Percentiles rank a stretch among this genome's conserved stretches.
Conservation (phyloP, 257 asterid genomes). For the Fraxinus cuspidata region DNA sequence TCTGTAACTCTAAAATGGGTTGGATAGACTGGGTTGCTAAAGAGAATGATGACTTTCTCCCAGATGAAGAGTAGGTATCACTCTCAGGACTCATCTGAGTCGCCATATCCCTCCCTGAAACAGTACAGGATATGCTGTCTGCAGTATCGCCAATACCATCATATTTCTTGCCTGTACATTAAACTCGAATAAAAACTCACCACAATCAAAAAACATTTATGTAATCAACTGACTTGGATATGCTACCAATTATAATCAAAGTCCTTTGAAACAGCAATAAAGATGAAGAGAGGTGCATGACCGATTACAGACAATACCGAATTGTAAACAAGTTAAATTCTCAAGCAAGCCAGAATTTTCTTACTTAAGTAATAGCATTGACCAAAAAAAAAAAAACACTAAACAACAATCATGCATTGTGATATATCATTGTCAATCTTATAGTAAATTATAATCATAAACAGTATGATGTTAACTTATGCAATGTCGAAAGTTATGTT, state of each 20-base stretch:
- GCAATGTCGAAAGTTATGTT: neutral
- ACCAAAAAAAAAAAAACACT: no score
- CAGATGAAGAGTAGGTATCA: slow-evolving; percentile 60
- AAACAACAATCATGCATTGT: no score
- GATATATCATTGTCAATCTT: neutral
- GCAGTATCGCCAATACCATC: slow-evolving; percentile 41
- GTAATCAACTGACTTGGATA: no score
- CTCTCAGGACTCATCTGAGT: slow-evolving; percentile 95
- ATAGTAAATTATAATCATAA: neutral
- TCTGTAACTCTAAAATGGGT: slow-evolving; percentile 58
- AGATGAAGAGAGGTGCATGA: neutral
- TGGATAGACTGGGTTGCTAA: slow-evolving; percentile 55
- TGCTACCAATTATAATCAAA: neutral
- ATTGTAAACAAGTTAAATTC: neutral
- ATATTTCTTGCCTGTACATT: slow-evolving; percentile 41
- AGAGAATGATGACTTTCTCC: slow-evolving; percentile 52
- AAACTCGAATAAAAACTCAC: slow-evolving; percentile 3
- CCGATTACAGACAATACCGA: neutral
- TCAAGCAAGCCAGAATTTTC: no score
- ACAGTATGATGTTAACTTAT: neutral
- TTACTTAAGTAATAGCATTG: no score
- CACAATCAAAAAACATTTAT: slow-evolving; percentile 2
- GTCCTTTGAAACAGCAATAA: neutral
- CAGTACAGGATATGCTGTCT: slow-evolving; percentile 48
- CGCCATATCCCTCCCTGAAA: slow-evolving; percentile 93